Conservation (phyloP, 495 filamentous ascomycete species). For the Letharia columbiana region DNA sequence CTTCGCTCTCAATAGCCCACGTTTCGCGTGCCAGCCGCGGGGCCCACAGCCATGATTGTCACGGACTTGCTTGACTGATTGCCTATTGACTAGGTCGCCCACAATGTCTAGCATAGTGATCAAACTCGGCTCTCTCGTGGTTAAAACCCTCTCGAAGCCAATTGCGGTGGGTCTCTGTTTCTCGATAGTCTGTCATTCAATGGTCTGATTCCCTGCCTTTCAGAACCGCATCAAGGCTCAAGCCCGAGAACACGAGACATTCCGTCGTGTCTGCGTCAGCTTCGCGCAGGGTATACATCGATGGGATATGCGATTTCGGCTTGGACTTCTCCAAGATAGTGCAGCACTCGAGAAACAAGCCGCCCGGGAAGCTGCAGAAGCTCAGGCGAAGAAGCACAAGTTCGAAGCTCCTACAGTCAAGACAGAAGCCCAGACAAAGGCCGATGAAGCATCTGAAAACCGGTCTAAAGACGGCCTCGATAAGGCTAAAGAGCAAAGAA, state of each 20-base stretch:
- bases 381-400: conserved; percentile 46
- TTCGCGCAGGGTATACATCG: conserved; percentile 85
- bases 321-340: conserved; percentile 74
- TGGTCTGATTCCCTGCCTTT: conserved; percentile 30
- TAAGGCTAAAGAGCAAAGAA: background rate
- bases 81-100: background rate
- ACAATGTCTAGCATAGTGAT: conserved; percentile 54
- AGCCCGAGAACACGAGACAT: conserved; percentile 87
- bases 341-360: conserved; percentile 46
- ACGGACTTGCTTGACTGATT: background rate
- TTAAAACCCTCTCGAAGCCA: conserved; percentile 64
- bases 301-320: conserved; percentile 84
- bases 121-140: conserved; percentile 59
- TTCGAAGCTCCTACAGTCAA: conserved; percentile 70
- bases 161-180: conserved; percentile 48
- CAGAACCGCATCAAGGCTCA: conserved; percentile 92
- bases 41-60: background rate
- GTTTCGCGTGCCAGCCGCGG: background rate
- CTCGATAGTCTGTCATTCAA: conserved; percentile 35
- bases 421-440: conserved; percentile 60
- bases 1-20: background rate
- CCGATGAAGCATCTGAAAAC: conserved; percentile 42
- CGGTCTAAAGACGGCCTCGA: conserved; percentile 30
- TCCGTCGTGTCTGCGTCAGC: conserved; percentile 61
- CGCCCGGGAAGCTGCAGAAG: conserved; percentile 28